A percentile compares a stretch with the other conserved stretches of the same genome.
Evolutionary conservation across 2,329 filamentous ascomycete species (phyloP).

Genomic region (Parastagonospora nodorum): DNA sequence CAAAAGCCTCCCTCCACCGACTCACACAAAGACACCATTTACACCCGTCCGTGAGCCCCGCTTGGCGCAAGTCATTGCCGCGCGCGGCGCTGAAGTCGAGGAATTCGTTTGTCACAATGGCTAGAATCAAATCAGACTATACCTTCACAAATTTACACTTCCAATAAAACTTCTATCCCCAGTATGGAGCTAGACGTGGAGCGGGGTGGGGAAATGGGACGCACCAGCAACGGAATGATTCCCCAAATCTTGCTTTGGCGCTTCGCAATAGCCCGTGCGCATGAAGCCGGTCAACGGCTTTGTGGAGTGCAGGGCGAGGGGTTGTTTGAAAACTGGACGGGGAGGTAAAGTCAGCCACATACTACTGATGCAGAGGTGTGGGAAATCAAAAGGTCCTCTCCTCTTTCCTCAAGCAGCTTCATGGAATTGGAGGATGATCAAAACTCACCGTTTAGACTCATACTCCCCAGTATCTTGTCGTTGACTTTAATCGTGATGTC

Average conservation of each 20-base stretch:
- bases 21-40: constrained; percentile 68
- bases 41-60: constrained; percentile 62
- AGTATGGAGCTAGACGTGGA: too few species aligned
- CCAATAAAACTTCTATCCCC: not conserved
- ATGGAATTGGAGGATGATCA: not conserved
- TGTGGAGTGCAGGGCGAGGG: constrained; percentile 62
- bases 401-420: not conserved
- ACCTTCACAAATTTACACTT: too few species aligned
- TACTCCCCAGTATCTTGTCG: constrained; percentile 7
- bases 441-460: constrained; percentile 25
- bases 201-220: not conserved
- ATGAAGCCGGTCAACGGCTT: constrained; percentile 65
- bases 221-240: constrained; percentile 64
- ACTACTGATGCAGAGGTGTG: too few species aligned
- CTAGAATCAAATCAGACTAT: too few species aligned
- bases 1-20: constrained; percentile 65
- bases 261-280: constrained; percentile 65
- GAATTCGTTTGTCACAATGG: constrained; percentile 63
- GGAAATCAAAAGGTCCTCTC: not conserved
- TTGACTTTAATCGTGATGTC: constrained; percentile 24
- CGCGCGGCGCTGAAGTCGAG: constrained; percentile 64
- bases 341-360: too few species aligned
- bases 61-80: constrained; percentile 63
- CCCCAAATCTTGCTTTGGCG: constrained; percentile 59
- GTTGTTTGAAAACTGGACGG: constrained; percentile 64